phyloP scores from a whole-genome alignment of 1,139 yeast species.

The Debaryomyces subglobosus region DNA sequence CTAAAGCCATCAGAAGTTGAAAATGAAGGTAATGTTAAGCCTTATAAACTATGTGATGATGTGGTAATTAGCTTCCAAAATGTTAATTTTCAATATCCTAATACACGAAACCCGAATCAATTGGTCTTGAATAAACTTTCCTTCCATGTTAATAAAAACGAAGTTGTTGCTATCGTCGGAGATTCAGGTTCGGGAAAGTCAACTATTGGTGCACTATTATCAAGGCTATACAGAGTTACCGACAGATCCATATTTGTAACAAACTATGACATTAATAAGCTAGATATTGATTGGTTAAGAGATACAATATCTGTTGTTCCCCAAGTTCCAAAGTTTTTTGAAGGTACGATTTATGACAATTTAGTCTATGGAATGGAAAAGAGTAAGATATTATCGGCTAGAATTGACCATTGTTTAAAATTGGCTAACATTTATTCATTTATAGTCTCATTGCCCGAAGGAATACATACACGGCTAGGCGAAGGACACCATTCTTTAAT shows the following conservation, averaged over 20 bases:
- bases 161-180: slow-evolving; percentile 68
- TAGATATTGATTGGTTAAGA: slow-evolving; percentile 55
- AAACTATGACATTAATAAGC: slow-evolving; percentile 42
- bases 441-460: slow-evolving; percentile 54
- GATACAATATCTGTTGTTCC: slow-evolving; percentile 64
- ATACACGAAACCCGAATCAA: slow-evolving; percentile 3
- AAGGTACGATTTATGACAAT: slow-evolving; percentile 69
- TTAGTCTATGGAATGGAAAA: slow-evolving; percentile 59
- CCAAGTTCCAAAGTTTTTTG: slow-evolving; percentile 66
- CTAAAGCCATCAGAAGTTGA: slow-evolving; percentile 34
- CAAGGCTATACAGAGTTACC: slow-evolving; percentile 51
- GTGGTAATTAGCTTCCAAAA: slow-evolving; percentile 41
- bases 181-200: slow-evolving; percentile 84
- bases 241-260: slow-evolving; percentile 39
- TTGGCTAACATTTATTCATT: slow-evolving; percentile 55
- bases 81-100: slow-evolving; percentile 54
- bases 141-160: slow-evolving; percentile 46
- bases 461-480: slow-evolving; percentile 61
- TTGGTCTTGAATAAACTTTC: slow-evolving; percentile 39
- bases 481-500: slow-evolving; percentile 48
- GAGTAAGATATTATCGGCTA: slow-evolving; percentile 28
- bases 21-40: slow-evolving; percentile 27
- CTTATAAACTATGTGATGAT: slow-evolving; percentile 13
- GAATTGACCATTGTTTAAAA: slow-evolving; percentile 44
- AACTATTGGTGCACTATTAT: slow-evolving; percentile 57